Conservation (phyloP, 495 filamentous ascomycete species). For the Xylaria castorea region DNA sequence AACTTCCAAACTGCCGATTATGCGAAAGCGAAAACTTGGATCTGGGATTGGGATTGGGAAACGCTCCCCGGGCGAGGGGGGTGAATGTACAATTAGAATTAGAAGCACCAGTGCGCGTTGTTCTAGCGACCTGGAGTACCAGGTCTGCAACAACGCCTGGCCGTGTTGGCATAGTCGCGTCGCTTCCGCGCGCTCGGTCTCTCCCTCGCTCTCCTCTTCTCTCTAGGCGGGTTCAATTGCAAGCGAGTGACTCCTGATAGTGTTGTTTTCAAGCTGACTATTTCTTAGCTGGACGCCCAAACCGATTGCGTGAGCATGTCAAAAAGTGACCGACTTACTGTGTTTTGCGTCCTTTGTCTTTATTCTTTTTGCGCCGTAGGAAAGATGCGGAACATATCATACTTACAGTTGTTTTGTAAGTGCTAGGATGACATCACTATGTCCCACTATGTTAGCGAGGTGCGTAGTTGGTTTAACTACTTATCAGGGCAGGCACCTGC, state of each 20-base stretch:
- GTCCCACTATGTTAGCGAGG: not conserved
- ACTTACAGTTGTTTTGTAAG: not conserved
- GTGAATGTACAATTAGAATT: not conserved
- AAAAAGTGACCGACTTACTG: not conserved
- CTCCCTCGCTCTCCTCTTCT: not conserved
- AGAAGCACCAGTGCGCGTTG: not conserved
- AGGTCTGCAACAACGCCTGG: slow-evolving; percentile 13
- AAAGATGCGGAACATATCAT: not conserved
- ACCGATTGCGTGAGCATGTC: not conserved
- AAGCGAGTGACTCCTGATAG: not conserved
- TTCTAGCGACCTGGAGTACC: slow-evolving; percentile 22
- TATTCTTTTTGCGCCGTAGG: not conserved
- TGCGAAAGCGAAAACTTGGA: too few species aligned
- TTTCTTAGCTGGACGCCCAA: not conserved
- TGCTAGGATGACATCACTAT: slow-evolving; percentile 17
- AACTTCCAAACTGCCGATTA: slow-evolving; percentile 28
- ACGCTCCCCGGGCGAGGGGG: not conserved
- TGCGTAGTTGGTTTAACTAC: slow-evolving; percentile 7
- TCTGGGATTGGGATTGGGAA: not conserved
- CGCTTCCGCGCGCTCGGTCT: not conserved
- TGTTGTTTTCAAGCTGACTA: not conserved
- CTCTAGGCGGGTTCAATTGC: slow-evolving; percentile 4
- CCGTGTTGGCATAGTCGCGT: slow-evolving; percentile 26
- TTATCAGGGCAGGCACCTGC: not conserved
- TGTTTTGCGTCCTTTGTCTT: not conserved